Conservation (phyloP, 2,329 filamentous ascomycete species). For the Paecilomyces formosus region DNA sequence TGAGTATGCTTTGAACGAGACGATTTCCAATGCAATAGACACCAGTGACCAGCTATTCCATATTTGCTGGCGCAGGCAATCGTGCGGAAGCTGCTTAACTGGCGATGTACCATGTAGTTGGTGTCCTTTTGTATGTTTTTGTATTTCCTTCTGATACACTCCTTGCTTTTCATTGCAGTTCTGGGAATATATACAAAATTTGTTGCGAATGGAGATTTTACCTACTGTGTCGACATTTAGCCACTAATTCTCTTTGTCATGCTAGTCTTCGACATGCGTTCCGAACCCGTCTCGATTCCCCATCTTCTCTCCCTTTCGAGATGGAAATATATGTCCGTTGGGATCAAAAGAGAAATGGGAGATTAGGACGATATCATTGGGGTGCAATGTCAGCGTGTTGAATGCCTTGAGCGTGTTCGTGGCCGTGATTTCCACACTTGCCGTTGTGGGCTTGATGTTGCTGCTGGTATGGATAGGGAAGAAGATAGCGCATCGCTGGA, state of each 20-base stretch:
- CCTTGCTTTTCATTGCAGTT: too few relatives aligned
- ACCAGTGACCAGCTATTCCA: not conserved
- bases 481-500: slow-evolving; percentile 6
- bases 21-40: not conserved
- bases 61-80: slow-evolving; percentile 28
- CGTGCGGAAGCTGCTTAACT: slow-evolving; percentile 25
- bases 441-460: slow-evolving; percentile 12
- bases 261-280: not conserved
- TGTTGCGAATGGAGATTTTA: too few relatives aligned
- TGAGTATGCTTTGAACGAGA: not conserved
- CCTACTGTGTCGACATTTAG: too few relatives aligned
- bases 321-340: slow-evolving; percentile 30
- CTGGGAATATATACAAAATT: too few relatives aligned
- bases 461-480: slow-evolving; percentile 11
- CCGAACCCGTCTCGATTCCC: slow-evolving; percentile 11
- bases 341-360: slow-evolving; percentile 36
- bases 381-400: slow-evolving; percentile 33
- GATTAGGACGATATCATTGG: slow-evolving; percentile 29
- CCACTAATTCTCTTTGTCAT: not conserved
- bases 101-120: slow-evolving; percentile 28
- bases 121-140: slow-evolving; percentile 29
- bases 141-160: not conserved
- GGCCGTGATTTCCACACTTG: slow-evolving; percentile 22
- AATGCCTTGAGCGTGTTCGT: slow-evolving; percentile 29
- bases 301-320: slow-evolving; percentile 21